These are phyloP conservation scores for Lophiostoma macrostomum DNA, from an alignment of 495 filamentous ascomycete species.

Conservation along the genomic window DNA sequence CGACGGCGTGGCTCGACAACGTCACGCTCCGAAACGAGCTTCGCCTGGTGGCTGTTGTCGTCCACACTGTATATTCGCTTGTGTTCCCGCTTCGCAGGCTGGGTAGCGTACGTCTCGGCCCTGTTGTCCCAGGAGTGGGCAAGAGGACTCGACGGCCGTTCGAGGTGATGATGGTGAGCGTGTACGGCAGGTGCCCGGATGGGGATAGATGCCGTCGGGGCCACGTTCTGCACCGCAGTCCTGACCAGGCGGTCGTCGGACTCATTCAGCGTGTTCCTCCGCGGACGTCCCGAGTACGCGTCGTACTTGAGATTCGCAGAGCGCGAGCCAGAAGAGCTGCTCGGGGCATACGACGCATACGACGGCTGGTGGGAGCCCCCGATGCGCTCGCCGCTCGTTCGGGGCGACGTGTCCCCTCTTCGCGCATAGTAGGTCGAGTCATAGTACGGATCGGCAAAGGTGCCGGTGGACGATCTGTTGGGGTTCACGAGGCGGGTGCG, in stretches of 20 bases:
- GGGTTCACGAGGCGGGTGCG: conserved; percentile 20
- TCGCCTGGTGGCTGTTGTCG: conserved; percentile 30
- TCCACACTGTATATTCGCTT: conserved; percentile 42
- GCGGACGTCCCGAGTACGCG: conserved; percentile 26
- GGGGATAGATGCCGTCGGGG: conserved; percentile 18
- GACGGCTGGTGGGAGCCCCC: conserved; percentile 7
- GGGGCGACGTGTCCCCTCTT: conserved; percentile 11
- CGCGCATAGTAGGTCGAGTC: conserved; percentile 19
- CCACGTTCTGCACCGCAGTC: not conserved
- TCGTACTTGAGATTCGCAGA: conserved; percentile 22
- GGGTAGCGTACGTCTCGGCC: conserved; percentile 31
- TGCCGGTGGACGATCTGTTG: conserved; percentile 30
- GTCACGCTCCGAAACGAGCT: conserved; percentile 29
- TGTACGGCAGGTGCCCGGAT: conserved; percentile 24
- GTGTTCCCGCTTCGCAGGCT: conserved; percentile 32
- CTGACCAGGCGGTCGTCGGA: conserved; percentile 12
- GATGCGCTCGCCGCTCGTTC: conserved; percentile 29
- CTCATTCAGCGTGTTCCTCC: conserved; percentile 29
- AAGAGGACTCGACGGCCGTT: conserved; percentile 27
- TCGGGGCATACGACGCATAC: conserved; percentile 20
- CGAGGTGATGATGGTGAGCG: conserved; percentile 5
- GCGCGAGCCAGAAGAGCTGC: conserved; percentile 13
- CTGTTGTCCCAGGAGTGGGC: conserved; percentile 26
- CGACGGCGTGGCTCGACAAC: conserved; percentile 21
- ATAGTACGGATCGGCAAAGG: conserved; percentile 15